phyloP scores from a whole-genome alignment of 805 yeast genomes.

The Teunomyces pallodes region DNA sequence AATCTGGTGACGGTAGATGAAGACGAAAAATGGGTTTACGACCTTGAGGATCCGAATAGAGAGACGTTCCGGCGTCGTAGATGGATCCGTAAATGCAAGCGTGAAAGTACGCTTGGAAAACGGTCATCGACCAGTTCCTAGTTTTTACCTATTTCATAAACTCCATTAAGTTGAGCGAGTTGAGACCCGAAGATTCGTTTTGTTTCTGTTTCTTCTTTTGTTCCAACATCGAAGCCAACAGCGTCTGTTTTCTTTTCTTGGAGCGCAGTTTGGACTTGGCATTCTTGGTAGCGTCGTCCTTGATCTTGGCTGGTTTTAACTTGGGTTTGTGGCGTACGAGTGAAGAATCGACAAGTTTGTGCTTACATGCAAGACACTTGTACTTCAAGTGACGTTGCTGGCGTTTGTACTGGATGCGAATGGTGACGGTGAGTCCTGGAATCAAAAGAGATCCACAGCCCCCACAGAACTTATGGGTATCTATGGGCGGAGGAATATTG shows the following conservation, averaged over 20 bases:
- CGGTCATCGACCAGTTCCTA: neutral
- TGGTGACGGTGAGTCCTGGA: slow-evolving; percentile 33
- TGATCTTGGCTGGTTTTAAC: slow-evolving; percentile 6
- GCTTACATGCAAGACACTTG: slow-evolving; percentile 20
- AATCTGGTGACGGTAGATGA: slow-evolving; percentile 61
- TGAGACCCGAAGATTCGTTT: slow-evolving; percentile 23
- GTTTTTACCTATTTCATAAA: slow-evolving; percentile 10
- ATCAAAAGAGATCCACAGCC: slow-evolving; percentile 30
- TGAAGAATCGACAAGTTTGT: slow-evolving; percentile 7
- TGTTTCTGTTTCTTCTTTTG: slow-evolving; percentile 40
- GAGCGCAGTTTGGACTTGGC: slow-evolving; percentile 23
- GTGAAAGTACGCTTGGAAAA: slow-evolving; percentile 5
- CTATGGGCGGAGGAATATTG: slow-evolving; percentile 24
- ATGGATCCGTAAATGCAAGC: slow-evolving; percentile 53
- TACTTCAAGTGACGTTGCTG: slow-evolving; percentile 10
- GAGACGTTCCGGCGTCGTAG: slow-evolving; percentile 58
- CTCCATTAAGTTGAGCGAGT: slow-evolving; percentile 47
- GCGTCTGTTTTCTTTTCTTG: slow-evolving; percentile 42
- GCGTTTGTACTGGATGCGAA: slow-evolving; percentile 18
- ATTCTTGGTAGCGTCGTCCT: neutral
- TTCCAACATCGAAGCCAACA: slow-evolving; percentile 40
- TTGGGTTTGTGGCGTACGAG: slow-evolving; percentile 4
- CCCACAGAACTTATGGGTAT: slow-evolving; percentile 26
- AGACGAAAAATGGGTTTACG: slow-evolving; percentile 87
- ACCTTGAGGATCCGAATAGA: slow-evolving; percentile 22